These are phyloP conservation scores for Nemania sp. DNA, from an alignment of 2,329 filamentous ascomycete species.

Conservation along the genomic window DNA sequence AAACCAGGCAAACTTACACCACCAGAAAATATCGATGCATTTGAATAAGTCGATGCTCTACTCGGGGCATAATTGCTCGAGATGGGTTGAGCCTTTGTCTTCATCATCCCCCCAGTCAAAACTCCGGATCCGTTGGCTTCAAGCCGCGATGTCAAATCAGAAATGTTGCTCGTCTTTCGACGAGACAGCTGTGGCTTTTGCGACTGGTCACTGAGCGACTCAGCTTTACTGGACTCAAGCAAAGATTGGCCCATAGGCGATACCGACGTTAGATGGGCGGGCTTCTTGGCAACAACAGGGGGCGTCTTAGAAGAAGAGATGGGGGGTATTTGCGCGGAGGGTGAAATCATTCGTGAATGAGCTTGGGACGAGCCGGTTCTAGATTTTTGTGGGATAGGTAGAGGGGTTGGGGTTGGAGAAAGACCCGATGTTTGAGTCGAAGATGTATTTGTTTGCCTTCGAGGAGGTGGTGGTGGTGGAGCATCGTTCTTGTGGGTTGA, in stretches of 20 bases:
- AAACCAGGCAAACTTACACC: constrained; percentile 39
- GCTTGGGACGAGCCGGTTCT: constrained; percentile 20
- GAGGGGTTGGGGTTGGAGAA: constrained; percentile 40
- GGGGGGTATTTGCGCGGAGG: constrained; percentile 31
- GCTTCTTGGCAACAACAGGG: constrained; percentile 64
- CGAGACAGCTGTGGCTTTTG: constrained; percentile 36
- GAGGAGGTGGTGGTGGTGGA: constrained; percentile 49
- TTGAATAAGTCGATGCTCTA: constrained; percentile 15
- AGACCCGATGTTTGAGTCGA: constrained; percentile 25
- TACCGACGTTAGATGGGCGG: constrained; percentile 54
- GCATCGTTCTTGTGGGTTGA: constrained; percentile 41
- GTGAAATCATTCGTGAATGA: constrained; percentile 28
- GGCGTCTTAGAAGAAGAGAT: constrained; percentile 36
- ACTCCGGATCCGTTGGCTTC: constrained; percentile 33
- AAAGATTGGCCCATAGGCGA: constrained; percentile 38
- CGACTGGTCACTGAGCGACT: constrained; percentile 29
- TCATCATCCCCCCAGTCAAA: constrained; percentile 39
- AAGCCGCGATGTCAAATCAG: constrained; percentile 39
- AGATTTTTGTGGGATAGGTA: constrained; percentile 41
- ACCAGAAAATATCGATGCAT: constrained; percentile 18
- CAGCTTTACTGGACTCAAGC: constrained; percentile 25
- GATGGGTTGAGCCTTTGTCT: constrained; percentile 13
- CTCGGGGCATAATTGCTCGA: constrained; percentile 4
- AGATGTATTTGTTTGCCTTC: constrained; percentile 36
- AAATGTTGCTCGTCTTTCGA: constrained; percentile 36